A percentile compares a stretch with the other conserved stretches of the same genome.
Conservation (phyloP, 257 asterid genomes). For the Jacaranda copaia region DNA sequence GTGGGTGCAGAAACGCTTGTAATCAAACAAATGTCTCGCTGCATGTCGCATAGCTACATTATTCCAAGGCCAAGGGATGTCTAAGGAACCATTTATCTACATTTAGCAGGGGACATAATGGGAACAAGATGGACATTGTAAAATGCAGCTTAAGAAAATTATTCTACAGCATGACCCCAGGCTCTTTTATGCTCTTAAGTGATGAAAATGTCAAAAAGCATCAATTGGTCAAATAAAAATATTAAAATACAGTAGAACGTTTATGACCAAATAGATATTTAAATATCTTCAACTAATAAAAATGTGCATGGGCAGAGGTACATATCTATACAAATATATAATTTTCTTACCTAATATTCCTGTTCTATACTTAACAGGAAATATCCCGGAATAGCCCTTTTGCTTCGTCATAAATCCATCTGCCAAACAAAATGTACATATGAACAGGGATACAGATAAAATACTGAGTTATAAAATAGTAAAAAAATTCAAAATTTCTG, state of each 20-base stretch:
- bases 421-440: conserved; percentile 44
- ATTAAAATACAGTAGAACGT: neutral
- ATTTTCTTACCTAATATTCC: conserved; percentile 35
- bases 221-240: neutral
- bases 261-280: neutral
- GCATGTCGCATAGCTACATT: too few relatives aligned
- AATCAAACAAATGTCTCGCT: neutral
- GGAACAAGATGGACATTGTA: too few relatives aligned
- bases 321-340: neutral
- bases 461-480: neutral
- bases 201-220: neutral
- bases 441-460: neutral
- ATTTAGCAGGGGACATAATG: too few relatives aligned
- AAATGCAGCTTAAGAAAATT: too few relatives aligned
- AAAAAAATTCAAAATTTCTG: neutral
- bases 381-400: conserved; percentile 88
- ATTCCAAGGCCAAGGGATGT: too few relatives aligned
- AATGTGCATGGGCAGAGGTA: conserved; percentile 20
- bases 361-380: conserved; percentile 53
- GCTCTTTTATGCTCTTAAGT: neutral
- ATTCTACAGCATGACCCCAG: too few relatives aligned
- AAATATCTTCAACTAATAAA: neutral
- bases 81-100: too few relatives aligned
- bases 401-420: conserved; percentile 96
- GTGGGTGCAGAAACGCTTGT: neutral